Conservation (phyloP, 768 basidiomycete genomes). For the Cystoderma amianthinum region DNA sequence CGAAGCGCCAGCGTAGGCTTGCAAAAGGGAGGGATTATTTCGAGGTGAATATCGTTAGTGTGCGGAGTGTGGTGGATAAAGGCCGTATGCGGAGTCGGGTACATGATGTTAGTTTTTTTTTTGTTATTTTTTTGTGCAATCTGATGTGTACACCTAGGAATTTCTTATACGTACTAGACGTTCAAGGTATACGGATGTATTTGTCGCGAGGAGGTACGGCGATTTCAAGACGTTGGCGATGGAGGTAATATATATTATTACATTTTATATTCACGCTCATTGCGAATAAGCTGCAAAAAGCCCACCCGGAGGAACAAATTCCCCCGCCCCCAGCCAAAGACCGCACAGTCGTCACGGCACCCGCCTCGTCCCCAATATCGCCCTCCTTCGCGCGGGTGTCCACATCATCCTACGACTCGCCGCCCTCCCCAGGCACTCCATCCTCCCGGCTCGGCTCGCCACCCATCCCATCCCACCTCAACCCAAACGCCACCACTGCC, state of each 20-base stretch:
- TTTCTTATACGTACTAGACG: conserved; percentile 90
- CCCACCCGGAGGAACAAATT: conserved; percentile 77
- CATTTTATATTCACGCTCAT: conserved; percentile 6
- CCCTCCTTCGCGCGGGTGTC: conserved; percentile 11
- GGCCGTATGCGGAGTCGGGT: conserved; percentile 78
- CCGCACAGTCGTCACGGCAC: conserved; percentile 55
- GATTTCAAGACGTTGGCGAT: conserved; percentile 87
- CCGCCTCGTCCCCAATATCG: conserved; percentile 24
- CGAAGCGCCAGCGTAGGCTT: conserved; percentile 48
- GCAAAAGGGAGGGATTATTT: conserved; percentile 51
- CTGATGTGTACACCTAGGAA: conserved; percentile 48
- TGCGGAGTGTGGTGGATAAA: conserved; percentile 77
- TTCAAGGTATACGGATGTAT: conserved; percentile 65
- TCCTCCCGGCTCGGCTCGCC: conserved; percentile 4
- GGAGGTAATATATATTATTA: conserved; percentile 43
- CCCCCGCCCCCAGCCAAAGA: conserved; percentile 87
- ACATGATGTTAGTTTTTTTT: conserved; percentile 72
- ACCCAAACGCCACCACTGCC: conserved; percentile 2
- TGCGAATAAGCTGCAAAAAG: conserved; percentile 80
- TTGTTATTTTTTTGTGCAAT: not conserved
- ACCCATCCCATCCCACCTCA: not conserved
- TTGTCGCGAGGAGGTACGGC: conserved; percentile 89
- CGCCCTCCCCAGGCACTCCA: conserved; percentile 10
- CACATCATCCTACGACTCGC: conserved; percentile 8
- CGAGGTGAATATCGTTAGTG: conserved; percentile 87